phyloP scores from a whole-genome alignment of 805 yeast species.

The Pichia rugopelliculosa region DNA sequence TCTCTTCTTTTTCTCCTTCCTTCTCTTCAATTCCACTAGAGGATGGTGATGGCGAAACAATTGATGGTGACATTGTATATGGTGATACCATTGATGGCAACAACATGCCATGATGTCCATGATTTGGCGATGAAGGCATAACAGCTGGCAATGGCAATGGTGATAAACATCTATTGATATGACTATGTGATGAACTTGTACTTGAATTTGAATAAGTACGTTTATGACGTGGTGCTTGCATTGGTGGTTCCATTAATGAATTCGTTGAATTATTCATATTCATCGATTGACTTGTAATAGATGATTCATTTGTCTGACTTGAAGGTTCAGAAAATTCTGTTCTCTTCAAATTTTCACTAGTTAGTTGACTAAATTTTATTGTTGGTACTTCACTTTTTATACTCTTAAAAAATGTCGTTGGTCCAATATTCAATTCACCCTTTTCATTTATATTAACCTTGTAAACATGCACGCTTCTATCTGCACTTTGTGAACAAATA shows the following conservation, averaged over 20 bases:
- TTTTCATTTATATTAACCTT: conserved; percentile 25
- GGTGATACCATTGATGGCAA: conserved; percentile 5
- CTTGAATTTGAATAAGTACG: conserved; percentile 37
- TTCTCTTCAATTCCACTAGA: neutral
- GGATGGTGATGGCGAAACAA: neutral
- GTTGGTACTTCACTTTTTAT: conserved; percentile 53
- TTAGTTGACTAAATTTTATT: conserved; percentile 11
- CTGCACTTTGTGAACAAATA: conserved; percentile 85
- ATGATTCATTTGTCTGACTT: neutral
- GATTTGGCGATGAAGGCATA: conserved; percentile 28
- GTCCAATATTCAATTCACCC: conserved; percentile 29
- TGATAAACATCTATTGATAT: conserved; percentile 21
- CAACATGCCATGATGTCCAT: conserved; percentile 3
- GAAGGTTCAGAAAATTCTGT: neutral
- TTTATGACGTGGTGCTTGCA: conserved; percentile 29
- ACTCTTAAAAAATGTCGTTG: conserved; percentile 40
- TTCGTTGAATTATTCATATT: conserved; percentile 6
- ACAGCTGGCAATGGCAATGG: conserved; percentile 36
- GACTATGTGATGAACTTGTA: conserved; percentile 25
- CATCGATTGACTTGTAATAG: neutral
- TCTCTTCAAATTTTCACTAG: conserved; percentile 8
- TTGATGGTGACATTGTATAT: too few relatives aligned
- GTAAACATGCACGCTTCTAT: conserved; percentile 73
- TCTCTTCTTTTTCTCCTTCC: neutral
- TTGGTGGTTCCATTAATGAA: conserved; percentile 26